Conservation (phyloP, 2,329 filamentous ascomycete genomes). For the Seiridium cupressi region DNA sequence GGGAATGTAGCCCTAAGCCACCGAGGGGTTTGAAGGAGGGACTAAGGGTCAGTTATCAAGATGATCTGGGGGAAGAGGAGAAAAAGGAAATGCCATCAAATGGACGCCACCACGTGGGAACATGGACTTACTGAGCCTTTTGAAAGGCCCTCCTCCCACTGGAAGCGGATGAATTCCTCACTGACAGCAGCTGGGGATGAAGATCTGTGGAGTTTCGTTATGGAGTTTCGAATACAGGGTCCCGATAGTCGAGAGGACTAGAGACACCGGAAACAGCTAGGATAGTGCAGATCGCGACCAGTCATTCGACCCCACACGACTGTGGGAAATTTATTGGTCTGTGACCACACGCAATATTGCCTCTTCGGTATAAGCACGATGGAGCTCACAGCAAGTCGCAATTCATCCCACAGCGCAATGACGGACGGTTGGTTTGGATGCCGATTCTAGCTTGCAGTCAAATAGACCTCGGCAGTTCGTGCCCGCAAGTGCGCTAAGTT, state of each 20-base stretch:
- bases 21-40: background rate
- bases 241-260: background rate
- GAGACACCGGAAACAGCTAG: background rate
- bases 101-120: background rate
- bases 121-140: background rate
- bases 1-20: background rate
- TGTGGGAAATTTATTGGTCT: background rate
- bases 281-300: background rate
- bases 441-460: background rate
- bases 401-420: background rate
- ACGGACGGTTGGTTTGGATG: background rate
- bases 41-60: slow-evolving; percentile 3
- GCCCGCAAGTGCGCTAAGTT: no score
- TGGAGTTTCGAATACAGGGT: background rate
- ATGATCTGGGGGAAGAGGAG: background rate
- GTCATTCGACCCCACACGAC: background rate
- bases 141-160: background rate
- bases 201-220: background rate
- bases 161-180: background rate
- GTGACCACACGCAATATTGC: background rate
- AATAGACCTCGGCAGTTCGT: background rate
- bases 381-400: background rate
- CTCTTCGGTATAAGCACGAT: background rate
- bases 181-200: background rate
- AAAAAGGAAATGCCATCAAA: background rate